Base-by-base conservation (phyloP, 2,329 filamentous ascomycete genomes). In the Penicillium sp. region DNA sequence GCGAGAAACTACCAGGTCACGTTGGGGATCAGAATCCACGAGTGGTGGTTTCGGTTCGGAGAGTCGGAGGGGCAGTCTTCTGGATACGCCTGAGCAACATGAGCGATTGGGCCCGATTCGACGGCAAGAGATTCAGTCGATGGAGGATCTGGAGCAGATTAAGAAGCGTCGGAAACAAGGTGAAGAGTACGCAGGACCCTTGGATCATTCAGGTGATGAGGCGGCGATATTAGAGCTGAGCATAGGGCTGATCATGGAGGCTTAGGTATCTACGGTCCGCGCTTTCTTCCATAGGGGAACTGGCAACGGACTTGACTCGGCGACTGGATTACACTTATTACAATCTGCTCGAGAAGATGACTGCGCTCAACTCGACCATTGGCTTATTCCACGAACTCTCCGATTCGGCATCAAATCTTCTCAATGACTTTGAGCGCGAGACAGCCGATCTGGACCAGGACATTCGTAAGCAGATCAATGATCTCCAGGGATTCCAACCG, bases 91-190 rank as follows among this genome's bases (percentile, higher is more conserved):
- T 3, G 71, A 71, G 42, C 64, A 68, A 60, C 68, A 66, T 55
- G 69, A 68, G n/a, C 68, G 64, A 22, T 42, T 73, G 14, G 69
- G 68, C n/a, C 65, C 66, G 52, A 68, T 75, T 33, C 68, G 64
- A 49, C 65, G 66, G 52, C 70, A 68, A 43, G 75, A 75, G 43
- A 68, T 75, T 38, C 65, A 68, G 28, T 76, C 71, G 5, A 68
- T 69, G 69, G 71, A 70, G 26, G 76, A 79, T 57, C 63, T 80
- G 52, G 73, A 74, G 45, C 68, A 67, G 55, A 68, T 74, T 37
- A 75, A 64, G 55, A 86, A 91, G 71, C 81, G 81, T 54, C 95
- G 94, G 89, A 92, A 91, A 75, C 86, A 89, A 72, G 86, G 88
- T 60, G 91, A 93, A 69, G 86, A 87, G 73, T 93, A 87, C 88